These are phyloP conservation scores for Spizellomyces sp. DNA, from an alignment of 192 early-diverging fungal genomes.

Conservation along the genomic window DNA sequence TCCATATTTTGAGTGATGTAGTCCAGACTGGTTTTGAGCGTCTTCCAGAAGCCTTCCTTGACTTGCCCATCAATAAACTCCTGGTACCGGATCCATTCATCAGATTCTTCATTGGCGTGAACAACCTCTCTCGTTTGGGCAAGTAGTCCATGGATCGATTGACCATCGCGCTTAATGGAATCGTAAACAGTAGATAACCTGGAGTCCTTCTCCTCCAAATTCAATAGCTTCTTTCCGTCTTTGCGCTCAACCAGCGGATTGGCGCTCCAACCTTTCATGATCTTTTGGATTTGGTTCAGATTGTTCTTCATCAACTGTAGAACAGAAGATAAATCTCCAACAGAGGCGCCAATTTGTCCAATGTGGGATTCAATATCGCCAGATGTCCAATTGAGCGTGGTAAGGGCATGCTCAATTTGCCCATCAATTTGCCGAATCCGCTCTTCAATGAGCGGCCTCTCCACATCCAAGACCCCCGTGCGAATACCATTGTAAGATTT, in stretches of 20 bases:
- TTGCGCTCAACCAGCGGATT: slow-evolving; percentile 61
- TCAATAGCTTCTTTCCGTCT: slow-evolving; percentile 63
- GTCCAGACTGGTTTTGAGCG: slow-evolving; percentile 57
- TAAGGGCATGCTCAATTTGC: slow-evolving; percentile 56
- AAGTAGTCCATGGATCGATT: slow-evolving; percentile 50
- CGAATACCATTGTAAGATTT: slow-evolving; percentile 60
- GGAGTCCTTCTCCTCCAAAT: slow-evolving; percentile 65
- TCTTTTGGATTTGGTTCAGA: slow-evolving; percentile 62
- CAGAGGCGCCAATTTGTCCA: slow-evolving; percentile 46
- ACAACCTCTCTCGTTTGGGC: slow-evolving; percentile 53
- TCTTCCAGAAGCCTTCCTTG: slow-evolving; percentile 54
- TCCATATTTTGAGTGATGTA: slow-evolving; percentile 67
- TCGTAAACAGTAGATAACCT: slow-evolving; percentile 57
- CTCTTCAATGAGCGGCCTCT: slow-evolving; percentile 57
- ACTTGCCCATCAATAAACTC: slow-evolving; percentile 59
- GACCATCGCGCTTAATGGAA: slow-evolving; percentile 56
- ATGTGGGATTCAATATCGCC: slow-evolving; percentile 57
- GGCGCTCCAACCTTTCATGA: slow-evolving; percentile 62
- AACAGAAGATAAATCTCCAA: slow-evolving; percentile 55
- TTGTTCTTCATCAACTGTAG: slow-evolving; percentile 64
- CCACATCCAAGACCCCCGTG: slow-evolving; percentile 60
- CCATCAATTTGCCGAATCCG: slow-evolving; percentile 55
- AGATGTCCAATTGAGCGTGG: slow-evolving; percentile 63
- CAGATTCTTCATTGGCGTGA: slow-evolving; percentile 45
- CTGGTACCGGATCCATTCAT: slow-evolving; percentile 55